These are phyloP conservation scores for Citrus sp. DNA, from an alignment of 345 rosid genomes.

Conservation along the genomic window DNA sequence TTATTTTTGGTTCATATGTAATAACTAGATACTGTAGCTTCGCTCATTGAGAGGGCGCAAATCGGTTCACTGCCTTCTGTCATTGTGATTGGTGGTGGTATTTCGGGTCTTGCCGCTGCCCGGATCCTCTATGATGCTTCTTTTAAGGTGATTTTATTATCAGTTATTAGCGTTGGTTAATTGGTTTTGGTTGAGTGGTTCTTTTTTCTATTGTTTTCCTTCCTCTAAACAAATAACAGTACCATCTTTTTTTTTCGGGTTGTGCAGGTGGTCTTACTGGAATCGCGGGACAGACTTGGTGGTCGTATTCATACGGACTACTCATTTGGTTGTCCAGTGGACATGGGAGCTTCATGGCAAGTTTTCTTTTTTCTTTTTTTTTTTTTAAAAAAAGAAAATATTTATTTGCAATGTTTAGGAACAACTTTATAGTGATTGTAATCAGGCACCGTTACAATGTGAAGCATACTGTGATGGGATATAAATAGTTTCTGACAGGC, in stretches of 20 bases:
- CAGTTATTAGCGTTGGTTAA: background rate
- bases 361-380: conserved; percentile 1
- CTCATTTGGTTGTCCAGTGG: conserved; percentile 89
- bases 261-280: conserved; percentile 63
- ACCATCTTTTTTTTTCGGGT: background rate
- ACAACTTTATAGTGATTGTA: background rate
- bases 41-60: conserved; percentile 40
- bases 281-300: conserved; percentile 85
- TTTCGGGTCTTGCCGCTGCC: conserved; percentile 90
- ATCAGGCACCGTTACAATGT: background rate
- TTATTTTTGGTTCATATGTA: background rate
- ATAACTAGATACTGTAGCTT: conserved; percentile 34
- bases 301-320: conserved; percentile 91
- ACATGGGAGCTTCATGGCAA: conserved; percentile 85
- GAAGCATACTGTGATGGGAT: background rate
- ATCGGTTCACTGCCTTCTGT: conserved; percentile 54
- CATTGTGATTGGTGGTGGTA: conserved; percentile 83
- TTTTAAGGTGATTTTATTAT: conserved; percentile 44
- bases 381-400: background rate
- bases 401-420: background rate
- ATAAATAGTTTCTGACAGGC: too few species aligned
- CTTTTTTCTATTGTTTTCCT: background rate
- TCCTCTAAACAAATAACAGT: too few species aligned
- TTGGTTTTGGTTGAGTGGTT: background rate
- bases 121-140: conserved; percentile 62